Conservation (phyloP, 345 rosid species). For the Lagerstroemia speciosa region DNA sequence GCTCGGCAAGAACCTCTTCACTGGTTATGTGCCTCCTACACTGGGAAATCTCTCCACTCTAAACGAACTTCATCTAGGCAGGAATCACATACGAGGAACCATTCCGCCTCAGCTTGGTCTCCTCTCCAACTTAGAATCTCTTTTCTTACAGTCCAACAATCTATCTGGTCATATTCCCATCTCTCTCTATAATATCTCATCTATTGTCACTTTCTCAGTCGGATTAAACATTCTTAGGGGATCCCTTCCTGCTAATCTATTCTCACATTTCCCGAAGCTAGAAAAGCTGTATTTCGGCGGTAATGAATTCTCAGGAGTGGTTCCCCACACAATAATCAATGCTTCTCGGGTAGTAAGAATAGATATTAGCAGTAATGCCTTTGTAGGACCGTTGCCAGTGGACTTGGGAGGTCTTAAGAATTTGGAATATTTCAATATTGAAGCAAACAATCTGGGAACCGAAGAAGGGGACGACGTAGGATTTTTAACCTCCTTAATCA, state of each 20-base stretch:
- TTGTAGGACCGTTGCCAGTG: conserved; percentile 4
- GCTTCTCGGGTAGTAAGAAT: not conserved
- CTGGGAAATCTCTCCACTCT: conserved; percentile 13
- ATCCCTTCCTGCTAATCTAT: conserved; percentile 10
- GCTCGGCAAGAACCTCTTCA: not conserved
- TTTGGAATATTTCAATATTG: not conserved
- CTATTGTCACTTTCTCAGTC: conserved; percentile 8
- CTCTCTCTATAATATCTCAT: conserved; percentile 22
- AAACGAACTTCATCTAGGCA: not conserved
- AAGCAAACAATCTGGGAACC: not conserved
- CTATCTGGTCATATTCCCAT: conserved; percentile 19
- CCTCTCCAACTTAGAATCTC: conserved; percentile 9
- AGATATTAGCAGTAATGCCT: not conserved
- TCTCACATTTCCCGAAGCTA: conserved; percentile 8
- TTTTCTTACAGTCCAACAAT: conserved; percentile 12
- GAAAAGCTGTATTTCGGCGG: not conserved
- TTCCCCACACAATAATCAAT: not conserved
- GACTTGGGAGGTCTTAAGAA: too few species aligned
- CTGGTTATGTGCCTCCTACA: conserved; percentile 7
- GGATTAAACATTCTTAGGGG: conserved; percentile 19
- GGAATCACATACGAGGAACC: conserved; percentile 14
- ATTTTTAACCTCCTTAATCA: conserved; percentile 11
- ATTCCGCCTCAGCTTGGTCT: conserved; percentile 13
- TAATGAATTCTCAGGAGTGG: not conserved
- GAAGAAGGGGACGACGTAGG: conserved; percentile 2